These are phyloP conservation scores for Lycium ferocissimum DNA, from an alignment of 257 asterid genomes.

Conservation along the genomic window DNA sequence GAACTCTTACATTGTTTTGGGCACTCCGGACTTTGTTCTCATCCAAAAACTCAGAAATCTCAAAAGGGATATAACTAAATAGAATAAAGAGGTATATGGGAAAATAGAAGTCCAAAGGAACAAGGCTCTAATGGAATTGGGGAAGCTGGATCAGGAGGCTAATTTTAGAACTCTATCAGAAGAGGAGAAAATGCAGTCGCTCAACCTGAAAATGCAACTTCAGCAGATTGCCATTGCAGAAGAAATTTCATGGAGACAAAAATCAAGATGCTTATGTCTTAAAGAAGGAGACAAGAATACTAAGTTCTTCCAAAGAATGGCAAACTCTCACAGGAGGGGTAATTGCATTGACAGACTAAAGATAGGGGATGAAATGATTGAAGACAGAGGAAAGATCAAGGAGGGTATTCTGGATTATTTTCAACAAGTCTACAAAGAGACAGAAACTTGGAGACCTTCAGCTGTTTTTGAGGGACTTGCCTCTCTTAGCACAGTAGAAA, in stretches of 20 bases:
- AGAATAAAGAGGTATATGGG: background rate
- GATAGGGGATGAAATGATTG: background rate
- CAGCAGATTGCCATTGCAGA: background rate
- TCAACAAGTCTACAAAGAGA: background rate
- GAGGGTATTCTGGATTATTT: background rate
- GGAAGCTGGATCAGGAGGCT: background rate
- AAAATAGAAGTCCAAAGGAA: background rate
- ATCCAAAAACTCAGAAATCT: background rate
- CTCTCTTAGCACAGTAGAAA: background rate
- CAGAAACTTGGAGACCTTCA: background rate
- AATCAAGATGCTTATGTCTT: too few relatives aligned
- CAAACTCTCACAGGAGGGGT: background rate
- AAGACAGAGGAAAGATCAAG: background rate
- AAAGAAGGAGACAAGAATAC: too few relatives aligned
- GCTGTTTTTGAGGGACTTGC: background rate
- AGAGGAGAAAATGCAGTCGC: background rate
- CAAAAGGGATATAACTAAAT: too few relatives aligned
- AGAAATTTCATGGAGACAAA: too few relatives aligned
- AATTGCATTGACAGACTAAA: background rate
- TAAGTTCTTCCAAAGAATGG: background rate
- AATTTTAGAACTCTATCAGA: too few relatives aligned
- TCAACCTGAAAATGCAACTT: too few relatives aligned
- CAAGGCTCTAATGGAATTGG: background rate
- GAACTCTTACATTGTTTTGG: background rate
- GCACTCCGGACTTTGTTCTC: background rate